A percentile compares a stretch with the other conserved stretches of the same genome.
These are phyloP conservation scores for Grigorovia yakushimaensis DNA, from an alignment of 805 yeast genomes.

Conservation along the genomic window DNA sequence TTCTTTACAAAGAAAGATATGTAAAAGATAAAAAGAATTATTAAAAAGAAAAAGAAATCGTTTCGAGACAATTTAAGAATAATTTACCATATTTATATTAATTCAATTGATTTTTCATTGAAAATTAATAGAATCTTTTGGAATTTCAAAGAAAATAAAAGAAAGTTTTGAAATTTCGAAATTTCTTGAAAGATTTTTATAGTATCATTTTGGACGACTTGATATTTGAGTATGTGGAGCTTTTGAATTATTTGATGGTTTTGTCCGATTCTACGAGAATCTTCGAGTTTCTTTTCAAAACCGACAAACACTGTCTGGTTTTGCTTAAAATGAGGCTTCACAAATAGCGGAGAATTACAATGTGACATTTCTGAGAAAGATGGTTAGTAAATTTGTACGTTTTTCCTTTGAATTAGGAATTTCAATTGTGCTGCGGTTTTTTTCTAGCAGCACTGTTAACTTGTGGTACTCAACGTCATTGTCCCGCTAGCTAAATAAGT, in stretches of 20 bases:
- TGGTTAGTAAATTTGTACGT: too few species aligned
- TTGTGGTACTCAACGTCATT: too few species aligned
- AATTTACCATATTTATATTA: neutral
- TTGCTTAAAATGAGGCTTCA: too few species aligned
- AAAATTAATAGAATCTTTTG: neutral
- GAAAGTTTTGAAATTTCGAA: too few species aligned
- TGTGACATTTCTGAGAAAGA: too few species aligned
- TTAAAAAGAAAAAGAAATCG: neutral
- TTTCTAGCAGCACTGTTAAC: too few species aligned
- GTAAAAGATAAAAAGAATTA: neutral
- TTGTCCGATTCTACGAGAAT: neutral
- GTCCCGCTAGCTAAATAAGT: too few species aligned
- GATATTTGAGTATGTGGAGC: neutral
- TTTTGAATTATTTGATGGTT: neutral
- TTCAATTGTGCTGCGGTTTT: too few species aligned
- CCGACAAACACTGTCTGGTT: too few species aligned
- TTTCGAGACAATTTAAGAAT: neutral
- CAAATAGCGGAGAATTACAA: too few species aligned
- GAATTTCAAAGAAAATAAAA: neutral
- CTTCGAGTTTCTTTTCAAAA: neutral
- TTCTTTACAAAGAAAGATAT: too few species aligned
- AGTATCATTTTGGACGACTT: neutral
- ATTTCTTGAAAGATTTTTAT: neutral
- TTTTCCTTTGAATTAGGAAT: too few species aligned
- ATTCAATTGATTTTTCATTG: neutral